Evolutionary conservation across 805 yeast species (phyloP).

Genomic region (Teunomyces pallodes): DNA sequence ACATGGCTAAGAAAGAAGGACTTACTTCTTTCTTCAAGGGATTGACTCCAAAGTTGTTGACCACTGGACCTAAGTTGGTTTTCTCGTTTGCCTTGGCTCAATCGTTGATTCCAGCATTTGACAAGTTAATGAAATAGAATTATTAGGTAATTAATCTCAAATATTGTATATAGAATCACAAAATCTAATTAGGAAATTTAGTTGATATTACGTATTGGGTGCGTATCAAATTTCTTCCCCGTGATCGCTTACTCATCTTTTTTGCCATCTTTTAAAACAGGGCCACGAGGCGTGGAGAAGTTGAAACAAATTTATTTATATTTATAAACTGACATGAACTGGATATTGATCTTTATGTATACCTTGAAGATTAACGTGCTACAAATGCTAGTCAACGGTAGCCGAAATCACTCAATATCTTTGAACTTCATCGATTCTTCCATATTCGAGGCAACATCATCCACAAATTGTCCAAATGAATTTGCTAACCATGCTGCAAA

Average conservation of each 20-base stretch:
- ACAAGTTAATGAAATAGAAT: conserved; percentile 51
- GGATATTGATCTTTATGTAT: conserved; percentile 32
- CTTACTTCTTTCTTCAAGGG: conserved; percentile 91
- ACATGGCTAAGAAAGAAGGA: conserved; percentile 92
- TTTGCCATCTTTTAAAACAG: background rate
- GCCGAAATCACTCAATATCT: conserved; percentile 31
- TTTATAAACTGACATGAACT: conserved; percentile 25
- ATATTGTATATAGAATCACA: background rate
- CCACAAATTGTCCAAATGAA: conserved; percentile 24
- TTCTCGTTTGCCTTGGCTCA: conserved; percentile 98
- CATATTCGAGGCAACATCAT: conserved; percentile 24
- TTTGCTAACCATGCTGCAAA: conserved; percentile 20
- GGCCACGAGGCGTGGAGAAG: background rate
- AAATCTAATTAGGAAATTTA: conserved; percentile 1
- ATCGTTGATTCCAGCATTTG: conserved; percentile 94
- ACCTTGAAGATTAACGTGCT: conserved; percentile 37
- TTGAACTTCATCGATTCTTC: conserved; percentile 34
- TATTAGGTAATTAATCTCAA: background rate
- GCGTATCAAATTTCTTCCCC: background rate
- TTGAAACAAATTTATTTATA: background rate
- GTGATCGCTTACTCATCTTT: background rate
- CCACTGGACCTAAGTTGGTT: conserved; percentile 97
- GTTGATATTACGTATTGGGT: background rate
- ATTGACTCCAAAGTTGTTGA: conserved; percentile 89
- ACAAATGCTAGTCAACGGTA: conserved; percentile 31